These are phyloP conservation scores for Colletotrichum lindemuthianum DNA, from an alignment of 2,329 filamentous ascomycete species.

Conservation along the genomic window DNA sequence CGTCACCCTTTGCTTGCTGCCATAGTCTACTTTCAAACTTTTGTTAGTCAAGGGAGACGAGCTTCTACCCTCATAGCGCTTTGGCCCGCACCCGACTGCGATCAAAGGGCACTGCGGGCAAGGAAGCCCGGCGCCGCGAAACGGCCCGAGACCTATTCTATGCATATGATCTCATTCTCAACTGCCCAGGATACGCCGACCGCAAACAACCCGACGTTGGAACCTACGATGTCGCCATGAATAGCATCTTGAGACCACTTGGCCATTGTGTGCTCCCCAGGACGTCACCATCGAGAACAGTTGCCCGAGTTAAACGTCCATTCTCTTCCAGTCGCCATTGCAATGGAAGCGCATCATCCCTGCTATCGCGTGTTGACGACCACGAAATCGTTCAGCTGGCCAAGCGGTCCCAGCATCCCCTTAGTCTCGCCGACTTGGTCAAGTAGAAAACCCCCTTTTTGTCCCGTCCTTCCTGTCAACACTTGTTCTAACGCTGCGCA, in stretches of 20 bases:
- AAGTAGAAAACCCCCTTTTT: conserved; percentile 65
- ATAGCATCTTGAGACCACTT: conserved; percentile 49
- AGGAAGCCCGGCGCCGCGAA: too few relatives aligned
- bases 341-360: conserved; percentile 15
- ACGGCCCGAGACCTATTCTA: background rate
- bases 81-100: too few relatives aligned
- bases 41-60: too few relatives aligned
- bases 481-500: background rate
- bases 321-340: conserved; percentile 40
- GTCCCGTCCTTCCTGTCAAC: background rate
- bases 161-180: conserved; percentile 32
- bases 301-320: conserved; percentile 7
- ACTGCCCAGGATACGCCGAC: background rate
- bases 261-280: conserved; percentile 44
- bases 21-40: too few relatives aligned
- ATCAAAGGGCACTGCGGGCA: too few relatives aligned
- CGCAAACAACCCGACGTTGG: conserved; percentile 5
- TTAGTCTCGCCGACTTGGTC: conserved; percentile 89
- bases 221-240: conserved; percentile 59
- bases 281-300: conserved; percentile 23
- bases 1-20: too few relatives aligned
- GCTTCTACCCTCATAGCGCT: too few relatives aligned
- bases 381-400: conserved; percentile 82
- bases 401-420: conserved; percentile 78
- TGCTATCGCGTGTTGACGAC: conserved; percentile 35